These are phyloP conservation scores for Penicillium sp. DNA, from an alignment of 2,329 filamentous ascomycete genomes.

Conservation along the genomic window DNA sequence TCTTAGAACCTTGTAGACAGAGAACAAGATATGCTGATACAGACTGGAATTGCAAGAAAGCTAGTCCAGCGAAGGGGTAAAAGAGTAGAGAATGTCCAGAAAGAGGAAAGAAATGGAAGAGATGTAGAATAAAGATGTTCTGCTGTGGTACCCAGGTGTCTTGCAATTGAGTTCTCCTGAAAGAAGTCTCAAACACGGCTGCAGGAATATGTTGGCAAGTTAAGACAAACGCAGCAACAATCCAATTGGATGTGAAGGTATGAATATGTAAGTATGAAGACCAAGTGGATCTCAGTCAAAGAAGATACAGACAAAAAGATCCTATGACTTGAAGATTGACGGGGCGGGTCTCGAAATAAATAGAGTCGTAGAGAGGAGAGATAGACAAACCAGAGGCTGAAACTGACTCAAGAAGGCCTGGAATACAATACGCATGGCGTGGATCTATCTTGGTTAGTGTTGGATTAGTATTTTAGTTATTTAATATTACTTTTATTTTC, in stretches of 20 bases:
- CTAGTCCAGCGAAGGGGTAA: constrained; percentile 10
- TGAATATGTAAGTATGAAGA: constrained; percentile 1
- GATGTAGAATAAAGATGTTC: constrained; percentile 14
- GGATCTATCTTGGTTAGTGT: constrained; percentile 8
- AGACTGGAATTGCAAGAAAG: constrained; percentile 3
- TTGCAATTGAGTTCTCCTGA: constrained; percentile 15
- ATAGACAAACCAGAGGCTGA: constrained; percentile 20
- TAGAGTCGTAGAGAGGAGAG: constrained; percentile 4
- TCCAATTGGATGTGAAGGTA: constrained; percentile 11
- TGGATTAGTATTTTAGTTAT: constrained; percentile 1
- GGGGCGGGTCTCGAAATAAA: constrained; percentile 13
- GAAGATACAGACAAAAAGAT: background rate
- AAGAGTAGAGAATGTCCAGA: constrained; percentile 16
- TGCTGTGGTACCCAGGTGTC: constrained; percentile 14
- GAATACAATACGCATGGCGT: constrained; percentile 18
- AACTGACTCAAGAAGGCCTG: constrained; percentile 23
- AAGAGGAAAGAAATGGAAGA: constrained; percentile 26
- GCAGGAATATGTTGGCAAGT: constrained; percentile 10
- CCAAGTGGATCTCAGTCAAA: background rate
- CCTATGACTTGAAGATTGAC: constrained; percentile 9
- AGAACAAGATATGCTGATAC: constrained; percentile 3
- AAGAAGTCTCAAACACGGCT: constrained; percentile 22
- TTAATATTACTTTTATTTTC: constrained; percentile 8
- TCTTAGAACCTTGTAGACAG: constrained; percentile 3
- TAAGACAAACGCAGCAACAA: constrained; percentile 20